Evolutionary conservation across 2,329 filamentous ascomycete species (phyloP), one percentile per base, ranked within the genome.

Genomic region (Apiospora saccharicola): DNA sequence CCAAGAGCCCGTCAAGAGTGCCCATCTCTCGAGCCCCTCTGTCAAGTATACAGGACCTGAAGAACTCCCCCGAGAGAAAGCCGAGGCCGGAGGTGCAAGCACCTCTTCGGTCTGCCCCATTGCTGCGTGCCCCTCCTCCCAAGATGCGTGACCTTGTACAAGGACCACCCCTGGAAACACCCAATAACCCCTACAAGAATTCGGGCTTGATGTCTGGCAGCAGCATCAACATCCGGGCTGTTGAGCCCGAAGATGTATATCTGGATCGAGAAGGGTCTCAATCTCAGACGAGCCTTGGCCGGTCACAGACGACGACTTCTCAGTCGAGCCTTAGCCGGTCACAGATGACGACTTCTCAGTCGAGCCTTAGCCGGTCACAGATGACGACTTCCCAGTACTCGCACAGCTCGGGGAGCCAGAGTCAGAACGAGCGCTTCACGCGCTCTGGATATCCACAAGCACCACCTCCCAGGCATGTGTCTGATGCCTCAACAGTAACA

Each of bases 171-270:
- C 82, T 90, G 24, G 86, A 87, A 73, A 86, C 87, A 0, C 75
- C 19, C 87, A 86, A 74, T 83, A 83, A 7, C 75, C 83, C 83
- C 7, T 89, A 89, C 77, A 86, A 85, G 68, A 79, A 83, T 14
- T 78, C 83, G 0, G 87, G 86, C 16, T 82, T 90, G 6, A 81
- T 82, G 3, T 86, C 88, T 4, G 34, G 57, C 57, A 88, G 89
- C 82, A 88, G 89, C 82, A 24, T 49, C 47, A 84, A 90, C 79
- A 87, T 91, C 53, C 86, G 90, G 26, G 86, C 87, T 10, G 85
- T 91, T 5, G 88, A 90, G 74, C 93, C 94, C 0, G 96, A 98
- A 78, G 96, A 98, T 77, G 92, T 94, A 0, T 98, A 97, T 78
- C 92, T 96, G 77, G 94, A 96, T 78, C 79, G 83, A 57, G 77